A percentile compares a stretch with the other conserved stretches of the same genome.
Evolutionary conservation across 2,329 filamentous ascomycete species (phyloP).

Genomic region (Talaromyces sp.): DNA sequence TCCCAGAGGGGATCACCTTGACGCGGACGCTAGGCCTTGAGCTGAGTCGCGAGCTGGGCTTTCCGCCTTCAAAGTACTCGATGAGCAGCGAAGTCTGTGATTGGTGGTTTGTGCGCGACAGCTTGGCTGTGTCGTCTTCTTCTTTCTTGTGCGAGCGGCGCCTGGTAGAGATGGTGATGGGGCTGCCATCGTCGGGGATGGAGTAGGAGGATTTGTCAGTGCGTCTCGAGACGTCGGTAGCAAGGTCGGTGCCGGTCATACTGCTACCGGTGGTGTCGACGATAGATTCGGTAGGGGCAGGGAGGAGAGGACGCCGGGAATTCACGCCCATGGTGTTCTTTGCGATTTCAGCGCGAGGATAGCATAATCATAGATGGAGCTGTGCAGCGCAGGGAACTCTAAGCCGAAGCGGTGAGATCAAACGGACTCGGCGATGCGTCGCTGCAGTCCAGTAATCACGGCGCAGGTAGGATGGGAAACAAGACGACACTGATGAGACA

Average conservation of each 20-base stretch:
- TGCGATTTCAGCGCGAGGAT: constrained; percentile 5
- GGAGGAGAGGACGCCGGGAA: constrained; percentile 44
- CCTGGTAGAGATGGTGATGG: constrained; percentile 80
- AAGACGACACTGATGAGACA: not conserved
- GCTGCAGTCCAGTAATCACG: not conserved
- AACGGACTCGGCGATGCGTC: not conserved
- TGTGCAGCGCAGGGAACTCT: not conserved
- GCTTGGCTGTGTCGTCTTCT: constrained; percentile 52
- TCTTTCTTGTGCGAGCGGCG: constrained; percentile 39
- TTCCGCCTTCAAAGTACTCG: constrained; percentile 87
- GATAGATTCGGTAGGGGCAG: constrained; percentile 47
- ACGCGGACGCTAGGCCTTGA: constrained; percentile 78
- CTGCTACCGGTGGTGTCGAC: constrained; percentile 43
- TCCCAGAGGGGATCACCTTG: constrained; percentile 69
- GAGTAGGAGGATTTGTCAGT: constrained; percentile 48
- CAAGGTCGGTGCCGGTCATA: constrained; percentile 42
- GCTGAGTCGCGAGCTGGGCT: constrained; percentile 47
- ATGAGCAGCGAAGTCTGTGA: constrained; percentile 90
- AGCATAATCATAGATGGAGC: constrained; percentile 8
- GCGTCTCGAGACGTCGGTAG: constrained; percentile 46
- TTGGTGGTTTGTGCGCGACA: constrained; percentile 49
- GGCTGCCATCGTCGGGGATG: constrained; percentile 57
- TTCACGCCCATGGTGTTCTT: constrained; percentile 43
- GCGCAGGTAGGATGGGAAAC: not conserved
- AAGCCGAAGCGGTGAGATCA: not conserved